Percentiles rank a stretch among this genome's conserved stretches.
These are phyloP conservation scores for Gaertneriomyces sp. DNA, from an alignment of 192 early-diverging fungal genomes.

Conservation along the genomic window DNA sequence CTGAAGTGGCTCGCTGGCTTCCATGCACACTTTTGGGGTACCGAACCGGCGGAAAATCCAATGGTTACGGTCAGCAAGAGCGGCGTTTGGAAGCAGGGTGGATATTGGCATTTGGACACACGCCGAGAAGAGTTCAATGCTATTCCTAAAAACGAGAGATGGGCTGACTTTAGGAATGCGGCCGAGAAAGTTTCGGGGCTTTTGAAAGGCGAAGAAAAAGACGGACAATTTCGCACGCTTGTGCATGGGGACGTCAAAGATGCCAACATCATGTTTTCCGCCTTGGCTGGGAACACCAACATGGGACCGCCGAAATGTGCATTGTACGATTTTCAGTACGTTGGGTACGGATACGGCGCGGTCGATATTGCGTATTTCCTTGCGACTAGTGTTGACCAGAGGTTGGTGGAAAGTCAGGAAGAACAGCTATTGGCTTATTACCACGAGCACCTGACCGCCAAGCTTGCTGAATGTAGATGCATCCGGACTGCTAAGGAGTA, in stretches of 20 bases:
- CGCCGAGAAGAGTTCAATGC: slow-evolving; percentile 16
- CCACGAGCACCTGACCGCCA: neutral
- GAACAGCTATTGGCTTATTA: slow-evolving; percentile 11
- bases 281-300: neutral
- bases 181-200: neutral
- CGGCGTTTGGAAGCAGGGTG: slow-evolving; percentile 25
- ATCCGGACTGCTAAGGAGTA: neutral
- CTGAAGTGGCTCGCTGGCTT: slow-evolving; percentile 34
- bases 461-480: neutral
- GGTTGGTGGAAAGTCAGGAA: neutral
- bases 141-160: slow-evolving; percentile 2
- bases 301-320: slow-evolving; percentile 10
- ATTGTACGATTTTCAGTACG: slow-evolving; percentile 37
- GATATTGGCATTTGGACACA: slow-evolving; percentile 37
- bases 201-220: neutral
- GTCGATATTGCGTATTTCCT: slow-evolving; percentile 35
- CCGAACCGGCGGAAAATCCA: neutral
- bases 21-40: slow-evolving; percentile 32
- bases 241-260: slow-evolving; percentile 39
- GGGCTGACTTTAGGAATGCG: neutral
- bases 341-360: slow-evolving; percentile 25
- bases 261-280: slow-evolving; percentile 30
- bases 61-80: neutral
- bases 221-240: slow-evolving; percentile 19
- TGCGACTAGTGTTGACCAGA: slow-evolving; percentile 10